A percentile compares a stretch with the other conserved stretches of the same genome.
Evolutionary conservation across 352 stramenopile genomes (phyloP).

Genomic region (Globisporangium okanoganense): DNA sequence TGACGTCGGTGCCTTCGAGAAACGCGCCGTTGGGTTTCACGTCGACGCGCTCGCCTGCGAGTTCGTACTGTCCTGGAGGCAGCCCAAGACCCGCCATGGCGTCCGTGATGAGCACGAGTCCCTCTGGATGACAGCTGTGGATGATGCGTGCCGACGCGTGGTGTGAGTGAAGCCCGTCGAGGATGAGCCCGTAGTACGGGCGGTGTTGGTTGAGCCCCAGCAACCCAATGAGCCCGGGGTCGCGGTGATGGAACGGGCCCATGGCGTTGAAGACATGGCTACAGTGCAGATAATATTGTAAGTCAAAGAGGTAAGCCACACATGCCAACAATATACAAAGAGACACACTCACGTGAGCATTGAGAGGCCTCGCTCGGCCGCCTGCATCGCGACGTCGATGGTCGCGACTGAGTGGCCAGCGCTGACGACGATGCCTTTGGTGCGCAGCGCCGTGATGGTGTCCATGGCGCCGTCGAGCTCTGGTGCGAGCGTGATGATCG

Average conservation of each 20-base stretch:
- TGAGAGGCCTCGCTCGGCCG: conserved; percentile 55
- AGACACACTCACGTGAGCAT: conserved; percentile 68
- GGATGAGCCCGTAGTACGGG: conserved; percentile 82
- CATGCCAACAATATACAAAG: not conserved
- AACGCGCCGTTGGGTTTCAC: conserved; percentile 38
- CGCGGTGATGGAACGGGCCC: conserved; percentile 87
- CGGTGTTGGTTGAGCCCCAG: conserved; percentile 46
- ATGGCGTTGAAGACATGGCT: conserved; percentile 92
- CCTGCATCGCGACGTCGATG: conserved; percentile 63
- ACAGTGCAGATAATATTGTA: not conserved
- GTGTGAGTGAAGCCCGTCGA: conserved; percentile 87
- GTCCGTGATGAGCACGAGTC: conserved; percentile 82
- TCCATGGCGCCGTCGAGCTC: conserved; percentile 70
- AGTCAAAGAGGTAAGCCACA: not conserved
- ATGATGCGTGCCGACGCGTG: conserved; percentile 77
- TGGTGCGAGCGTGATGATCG: conserved; percentile 85
- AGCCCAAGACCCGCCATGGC: conserved; percentile 85
- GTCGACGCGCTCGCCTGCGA: conserved; percentile 68
- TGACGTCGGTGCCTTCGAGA: conserved; percentile 69
- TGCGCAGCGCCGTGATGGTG: conserved; percentile 12
- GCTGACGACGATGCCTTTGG: conserved; percentile 45
- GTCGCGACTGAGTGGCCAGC: conserved; percentile 77
- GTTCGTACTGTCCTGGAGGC: conserved; percentile 55
- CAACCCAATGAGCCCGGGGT: conserved; percentile 86
- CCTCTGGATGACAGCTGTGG: conserved; percentile 68